Conservation (phyloP, 1,139 yeast species). For the Protomyces macrosporus region DNA sequence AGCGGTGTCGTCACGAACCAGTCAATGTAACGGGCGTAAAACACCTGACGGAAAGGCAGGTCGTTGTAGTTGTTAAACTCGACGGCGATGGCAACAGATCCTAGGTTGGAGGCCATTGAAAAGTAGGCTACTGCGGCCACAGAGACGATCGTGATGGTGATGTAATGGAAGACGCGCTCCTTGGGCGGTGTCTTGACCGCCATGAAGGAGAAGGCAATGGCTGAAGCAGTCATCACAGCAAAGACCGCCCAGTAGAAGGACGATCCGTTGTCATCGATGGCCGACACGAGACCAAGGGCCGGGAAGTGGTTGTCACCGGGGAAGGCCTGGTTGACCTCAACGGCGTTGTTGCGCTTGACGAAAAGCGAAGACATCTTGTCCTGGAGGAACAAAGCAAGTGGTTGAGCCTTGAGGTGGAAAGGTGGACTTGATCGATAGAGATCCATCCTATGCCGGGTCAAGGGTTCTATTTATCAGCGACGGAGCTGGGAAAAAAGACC, state of each 20-base stretch:
- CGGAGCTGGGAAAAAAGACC: too few species aligned
- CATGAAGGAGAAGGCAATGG: constrained; percentile 44
- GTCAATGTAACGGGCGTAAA: constrained; percentile 60
- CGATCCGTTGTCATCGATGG: constrained; percentile 54
- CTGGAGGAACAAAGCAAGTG: too few species aligned
- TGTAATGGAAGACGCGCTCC: constrained; percentile 46
- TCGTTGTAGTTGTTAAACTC: constrained; percentile 51
- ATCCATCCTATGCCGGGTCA: too few species aligned
- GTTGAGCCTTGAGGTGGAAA: too few species aligned
- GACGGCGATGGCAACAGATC: constrained; percentile 52
- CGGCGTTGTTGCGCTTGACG: constrained; percentile 22
- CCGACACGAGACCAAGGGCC: constrained; percentile 43
- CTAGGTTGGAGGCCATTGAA: constrained; percentile 63
- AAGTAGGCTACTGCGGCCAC: constrained; percentile 52
- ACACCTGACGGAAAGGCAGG: constrained; percentile 50
- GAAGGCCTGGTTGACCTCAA: constrained; percentile 5
- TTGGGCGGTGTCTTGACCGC: constrained; percentile 42
- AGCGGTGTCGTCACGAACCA: constrained; percentile 64
- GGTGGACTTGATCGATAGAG: too few species aligned
- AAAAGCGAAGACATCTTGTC: constrained; percentile 12
- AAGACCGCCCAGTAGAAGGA: constrained; percentile 70
- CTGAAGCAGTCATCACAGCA: constrained; percentile 46
- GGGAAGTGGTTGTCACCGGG: constrained; percentile 3
- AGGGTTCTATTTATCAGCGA: too few species aligned
- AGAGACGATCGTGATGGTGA: constrained; percentile 47